Evolutionary conservation across 176 grass and related monocot genomes (phyloP).

Genomic region (Cocos nucifera): DNA sequence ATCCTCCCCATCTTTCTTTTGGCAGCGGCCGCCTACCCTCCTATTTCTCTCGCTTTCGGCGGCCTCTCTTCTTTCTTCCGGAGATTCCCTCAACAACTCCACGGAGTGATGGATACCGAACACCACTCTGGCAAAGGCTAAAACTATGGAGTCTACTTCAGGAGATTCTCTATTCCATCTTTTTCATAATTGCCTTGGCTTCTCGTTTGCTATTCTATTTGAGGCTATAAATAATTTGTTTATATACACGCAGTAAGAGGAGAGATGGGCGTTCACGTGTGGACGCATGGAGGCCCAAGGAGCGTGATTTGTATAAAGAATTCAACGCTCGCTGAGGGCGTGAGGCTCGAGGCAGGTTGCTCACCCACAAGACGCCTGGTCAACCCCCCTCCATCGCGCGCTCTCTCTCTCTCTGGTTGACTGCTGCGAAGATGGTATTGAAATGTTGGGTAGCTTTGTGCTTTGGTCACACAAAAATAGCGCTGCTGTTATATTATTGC

Average conservation of each 20-base stretch:
- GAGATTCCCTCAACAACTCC: too few relatives aligned
- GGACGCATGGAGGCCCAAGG: constrained; percentile 39
- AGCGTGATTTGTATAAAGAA: constrained; percentile 83
- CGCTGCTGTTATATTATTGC: too few relatives aligned
- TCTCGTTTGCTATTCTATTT: too few relatives aligned
- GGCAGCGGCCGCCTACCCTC: not conserved
- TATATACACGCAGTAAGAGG: constrained; percentile 14
- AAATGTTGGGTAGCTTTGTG: too few relatives aligned
- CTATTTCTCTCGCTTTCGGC: not conserved
- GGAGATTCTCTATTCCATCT: too few relatives aligned
- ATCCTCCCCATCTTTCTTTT: constrained; percentile 56
- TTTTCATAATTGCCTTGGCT: too few relatives aligned
- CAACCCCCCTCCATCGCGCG: constrained; percentile 24
- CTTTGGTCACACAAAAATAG: too few relatives aligned
- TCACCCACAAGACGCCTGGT: constrained; percentile 68
- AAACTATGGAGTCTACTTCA: too few relatives aligned
- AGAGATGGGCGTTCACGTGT: constrained; percentile 28
- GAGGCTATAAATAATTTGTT: constrained; percentile 18
- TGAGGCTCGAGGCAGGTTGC: constrained; percentile 81
- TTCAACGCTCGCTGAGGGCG: constrained; percentile 87
- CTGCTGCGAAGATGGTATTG: not conserved
- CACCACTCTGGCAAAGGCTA: too few relatives aligned
- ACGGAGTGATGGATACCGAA: too few relatives aligned
- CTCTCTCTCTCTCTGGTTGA: constrained; percentile 16
- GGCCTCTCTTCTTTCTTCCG: too few relatives aligned